Evolutionary conservation across 495 filamentous ascomycete genomes (phyloP), one percentile per base, ranked within the genome.

Genomic region (Penicillium paradoxum): DNA sequence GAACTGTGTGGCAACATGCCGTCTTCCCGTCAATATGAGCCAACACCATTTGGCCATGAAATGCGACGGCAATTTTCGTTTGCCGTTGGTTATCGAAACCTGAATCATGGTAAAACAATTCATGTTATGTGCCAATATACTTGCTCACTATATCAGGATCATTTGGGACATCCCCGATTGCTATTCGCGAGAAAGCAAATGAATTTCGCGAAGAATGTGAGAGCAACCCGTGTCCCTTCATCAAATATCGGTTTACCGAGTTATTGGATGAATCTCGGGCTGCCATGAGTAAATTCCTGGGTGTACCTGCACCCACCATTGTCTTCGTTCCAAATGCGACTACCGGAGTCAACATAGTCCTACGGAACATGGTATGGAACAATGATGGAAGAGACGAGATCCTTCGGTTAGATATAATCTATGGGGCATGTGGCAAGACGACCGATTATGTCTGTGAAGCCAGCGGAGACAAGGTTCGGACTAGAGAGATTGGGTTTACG

Each of bases 291-390:
- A 55, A 67, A 5, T 63, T 86, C n/a, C 73, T 95, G n/a, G 65
- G 80, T 49, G 80, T 77, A 2, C 82, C 83, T 1, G 56, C 72
- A 15, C 73, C 79, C 2, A 84, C 81, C 3, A 60, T 85, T 13
- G 88, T 92, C 22, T 82, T 89, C 45, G 82, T 91, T 0, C 72
- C 76, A 15, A 93, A 93, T 65, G 84, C 87, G 22, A 89, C 87
- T 0, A 82, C 79, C 0, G 90, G 84, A 18, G 69, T 91, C 48
- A 90, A 91, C 69, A 87, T 83, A 7, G 82, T 93, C 0, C 73
- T 93, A 17, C 80, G 82, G 39, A 87, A 84, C 60, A 57, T 92
- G 6, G 51, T 60, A 1, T 90, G 66, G 55, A 67, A 75, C 42
- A 65, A 72, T 3, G 78, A 77, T 19, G 58, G 58, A 14, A 49